Base-by-base conservation (phyloP, 345 rosid genomes). In the Citrus sp. region DNA sequence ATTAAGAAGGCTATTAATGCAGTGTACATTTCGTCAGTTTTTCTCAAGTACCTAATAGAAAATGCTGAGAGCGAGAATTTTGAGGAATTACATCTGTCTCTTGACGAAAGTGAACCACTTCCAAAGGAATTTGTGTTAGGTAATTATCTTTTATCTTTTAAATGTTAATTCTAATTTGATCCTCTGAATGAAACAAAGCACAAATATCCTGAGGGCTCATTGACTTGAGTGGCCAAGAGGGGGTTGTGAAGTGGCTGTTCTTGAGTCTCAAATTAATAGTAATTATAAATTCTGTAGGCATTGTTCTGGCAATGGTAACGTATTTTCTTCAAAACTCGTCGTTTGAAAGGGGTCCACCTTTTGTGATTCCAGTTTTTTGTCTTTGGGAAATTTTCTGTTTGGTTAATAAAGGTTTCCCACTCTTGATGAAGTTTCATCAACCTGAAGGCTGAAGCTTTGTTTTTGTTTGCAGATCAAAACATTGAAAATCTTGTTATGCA, bases 401-500 rank as follows among this genome's bases (percentile, higher is more conserved):
- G 27, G 51, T 13, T 14, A 14, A 73, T 59, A 35, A 37, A 24
- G 40, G 51, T 60, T 46, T 9, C 13, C 30, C 16, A 19, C 14
- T 19, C 27, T 61, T 42, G 13, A 7, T 30, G 14, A 27, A 72
- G 24, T 61, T 55, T 67, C 25, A 8, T 78, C 22, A 59, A 38
- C 58, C 78, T 78, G 46, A 82, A 67, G 62, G 51, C 78, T 78
- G 46, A 82, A 67, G 62, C 69, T 77, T 79, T 74, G 79, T 22
- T 81, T 87, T 82, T 72, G 38, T 30, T 42, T 83, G 91, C 93
- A 94, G 98, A 84, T 88, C 94, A 90, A 84, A 87, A 83, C 70
- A 85, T 94, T 49, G 93, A 89, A 82, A 88, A 84, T 82, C 90
- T 89, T 80, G 87, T 93, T 78, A 92, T 92, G 94, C 92, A 90